Percentiles rank a stretch among this genome's conserved stretches.
Evolutionary conservation across 176 grass and related monocot genomes (phyloP).

Genomic region (Leersia perrieri): DNA sequence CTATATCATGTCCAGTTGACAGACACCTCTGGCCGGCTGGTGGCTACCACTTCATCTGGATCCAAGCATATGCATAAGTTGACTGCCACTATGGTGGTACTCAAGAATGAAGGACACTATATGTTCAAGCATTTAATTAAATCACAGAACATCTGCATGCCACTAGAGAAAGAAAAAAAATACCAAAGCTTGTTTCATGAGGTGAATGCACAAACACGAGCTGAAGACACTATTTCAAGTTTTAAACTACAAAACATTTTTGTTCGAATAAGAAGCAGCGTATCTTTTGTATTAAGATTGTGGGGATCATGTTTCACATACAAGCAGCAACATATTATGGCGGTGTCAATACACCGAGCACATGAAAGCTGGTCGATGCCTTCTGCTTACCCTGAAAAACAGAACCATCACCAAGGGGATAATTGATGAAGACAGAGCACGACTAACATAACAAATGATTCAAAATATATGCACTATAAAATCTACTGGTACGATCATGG

Average conservation of each 20-base stretch:
- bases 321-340: too few species aligned
- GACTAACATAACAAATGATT: not conserved
- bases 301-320: too few species aligned
- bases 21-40: too few species aligned
- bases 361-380: not conserved
- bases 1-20: too few species aligned
- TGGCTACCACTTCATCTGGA: too few species aligned
- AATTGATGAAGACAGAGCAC: not conserved
- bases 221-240: constrained; percentile 35
- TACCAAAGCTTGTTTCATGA: constrained; percentile 37
- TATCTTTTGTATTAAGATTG: too few species aligned
- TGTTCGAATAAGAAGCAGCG: too few species aligned
- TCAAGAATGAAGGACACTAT: not conserved
- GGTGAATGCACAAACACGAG: constrained; percentile 39
- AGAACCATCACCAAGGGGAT: constrained; percentile 1
- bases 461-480: not conserved
- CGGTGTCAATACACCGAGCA: not conserved
- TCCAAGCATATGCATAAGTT: not conserved
- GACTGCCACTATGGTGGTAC: not conserved
- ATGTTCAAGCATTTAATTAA: constrained; percentile 15
- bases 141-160: not conserved
- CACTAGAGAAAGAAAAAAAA: not conserved
- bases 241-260: constrained; percentile 36
- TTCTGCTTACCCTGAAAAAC: constrained; percentile 36
- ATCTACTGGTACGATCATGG: constrained; percentile 6